These are phyloP conservation scores for Saposhnikovia divaricata DNA, from an alignment of 129 eudicot genomes.

Conservation along the genomic window DNA sequence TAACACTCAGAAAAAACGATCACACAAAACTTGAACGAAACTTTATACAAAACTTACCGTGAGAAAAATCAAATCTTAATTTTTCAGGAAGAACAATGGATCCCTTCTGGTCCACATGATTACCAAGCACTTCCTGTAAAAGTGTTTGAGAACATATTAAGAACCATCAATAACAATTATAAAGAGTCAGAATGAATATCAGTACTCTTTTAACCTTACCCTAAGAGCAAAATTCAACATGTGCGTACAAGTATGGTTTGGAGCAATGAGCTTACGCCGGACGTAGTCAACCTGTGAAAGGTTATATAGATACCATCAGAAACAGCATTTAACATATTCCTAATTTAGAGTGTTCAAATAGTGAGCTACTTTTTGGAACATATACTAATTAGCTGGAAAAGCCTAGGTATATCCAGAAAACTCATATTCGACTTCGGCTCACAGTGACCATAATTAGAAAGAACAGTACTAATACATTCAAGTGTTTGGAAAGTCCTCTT, in stretches of 20 bases:
- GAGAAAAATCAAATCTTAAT: conserved; percentile 91
- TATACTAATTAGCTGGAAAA: neutral
- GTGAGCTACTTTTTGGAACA: neutral
- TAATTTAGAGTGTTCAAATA: neutral
- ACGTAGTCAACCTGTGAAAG: conserved; percentile 67
- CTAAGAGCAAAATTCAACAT: conserved; percentile 90
- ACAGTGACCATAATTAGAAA: neutral
- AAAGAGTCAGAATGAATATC: neutral
- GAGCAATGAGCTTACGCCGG: conserved; percentile 80
- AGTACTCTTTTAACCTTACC: conserved; percentile 32
- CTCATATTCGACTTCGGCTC: neutral
- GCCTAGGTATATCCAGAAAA: neutral
- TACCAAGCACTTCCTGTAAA: conserved; percentile 88
- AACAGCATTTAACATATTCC: neutral
- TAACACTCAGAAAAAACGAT: conserved; percentile 3
- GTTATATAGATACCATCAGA: neutral
- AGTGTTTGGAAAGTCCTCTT: neutral
- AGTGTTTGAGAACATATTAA: neutral
- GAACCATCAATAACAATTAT: neutral
- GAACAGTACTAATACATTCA: neutral
- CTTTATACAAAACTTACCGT: conserved; percentile 37
- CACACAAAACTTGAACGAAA: neutral
- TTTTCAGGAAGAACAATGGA: conserved; percentile 98
- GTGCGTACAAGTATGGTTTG: conserved; percentile 98
- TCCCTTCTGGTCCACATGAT: conserved; percentile 95